These are phyloP conservation scores for Biscogniauxia mediterranea DNA, from an alignment of 2,329 filamentous ascomycete species.

Conservation along the genomic window DNA sequence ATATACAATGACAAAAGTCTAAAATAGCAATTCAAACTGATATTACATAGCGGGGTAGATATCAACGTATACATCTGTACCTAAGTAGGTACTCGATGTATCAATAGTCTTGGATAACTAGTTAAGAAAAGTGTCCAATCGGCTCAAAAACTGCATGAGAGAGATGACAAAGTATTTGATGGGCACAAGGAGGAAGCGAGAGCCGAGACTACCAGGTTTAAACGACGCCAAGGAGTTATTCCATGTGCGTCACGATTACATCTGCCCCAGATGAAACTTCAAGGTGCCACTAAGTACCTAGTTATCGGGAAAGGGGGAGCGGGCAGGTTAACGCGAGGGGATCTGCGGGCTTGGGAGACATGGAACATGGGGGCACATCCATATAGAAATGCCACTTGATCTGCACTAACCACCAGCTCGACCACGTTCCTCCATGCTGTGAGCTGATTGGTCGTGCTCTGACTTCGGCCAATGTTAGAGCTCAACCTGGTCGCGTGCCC, in stretches of 20 bases:
- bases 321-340: neutral
- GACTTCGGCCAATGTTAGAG: constrained; percentile 28
- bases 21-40: too few species aligned
- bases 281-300: neutral
- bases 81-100: too few species aligned
- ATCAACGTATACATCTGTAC: too few species aligned
- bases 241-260: neutral
- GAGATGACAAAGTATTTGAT: neutral
- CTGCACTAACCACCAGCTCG: constrained; percentile 28
- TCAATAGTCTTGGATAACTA: too few species aligned
- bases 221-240: neutral
- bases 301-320: too few species aligned
- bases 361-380: too few species aligned
- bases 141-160: neutral
- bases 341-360: neutral
- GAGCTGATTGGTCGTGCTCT: constrained; percentile 16
- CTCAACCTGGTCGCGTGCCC: constrained; percentile 33
- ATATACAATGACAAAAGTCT: too few species aligned
- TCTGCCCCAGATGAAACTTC: neutral
- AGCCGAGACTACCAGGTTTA: neutral
- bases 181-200: neutral
- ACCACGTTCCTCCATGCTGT: constrained; percentile 19
- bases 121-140: neutral
- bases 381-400: neutral
- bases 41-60: too few species aligned